phyloP scores from a whole-genome alignment of 805 yeast species.

The Starmerella cellae region DNA sequence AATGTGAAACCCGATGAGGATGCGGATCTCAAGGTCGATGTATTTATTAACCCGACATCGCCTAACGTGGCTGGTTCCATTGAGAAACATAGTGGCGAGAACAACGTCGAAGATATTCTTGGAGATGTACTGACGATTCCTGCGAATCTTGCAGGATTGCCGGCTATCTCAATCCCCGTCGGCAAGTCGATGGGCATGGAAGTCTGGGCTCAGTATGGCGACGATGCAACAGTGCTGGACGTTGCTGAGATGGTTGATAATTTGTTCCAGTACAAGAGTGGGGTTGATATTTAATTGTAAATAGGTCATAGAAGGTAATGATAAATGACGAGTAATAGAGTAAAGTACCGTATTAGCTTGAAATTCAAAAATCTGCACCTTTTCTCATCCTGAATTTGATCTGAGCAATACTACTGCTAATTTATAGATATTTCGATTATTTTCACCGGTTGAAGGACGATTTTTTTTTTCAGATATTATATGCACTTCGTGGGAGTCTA shows the following conservation, averaged over 20 bases:
- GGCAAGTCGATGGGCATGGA: conserved; percentile 42
- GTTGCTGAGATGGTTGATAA: conserved; percentile 24
- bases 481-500: too few species aligned
- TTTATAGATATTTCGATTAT: too few species aligned
- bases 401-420: too few species aligned
- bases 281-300: conserved; percentile 6
- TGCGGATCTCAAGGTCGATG: conserved; percentile 36
- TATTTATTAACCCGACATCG: conserved; percentile 63
- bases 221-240: conserved; percentile 51
- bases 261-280: conserved; percentile 7
- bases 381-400: too few species aligned
- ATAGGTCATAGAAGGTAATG: too few species aligned
- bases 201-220: conserved; percentile 73
- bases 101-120: conserved; percentile 48
- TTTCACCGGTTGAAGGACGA: too few species aligned
- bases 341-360: not conserved
- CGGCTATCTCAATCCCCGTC: conserved; percentile 68
- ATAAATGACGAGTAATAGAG: not conserved
- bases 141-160: conserved; percentile 81
- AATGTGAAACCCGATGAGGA: conserved; percentile 15
- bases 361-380: too few species aligned
- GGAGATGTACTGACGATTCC: conserved; percentile 85
- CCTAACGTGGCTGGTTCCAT: conserved; percentile 43
- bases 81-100: conserved; percentile 31
- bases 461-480: too few species aligned